Evolutionary conservation across 2,329 filamentous ascomycete genomes (phyloP).

Genomic region (Clarireedia homoeocarpa): DNA sequence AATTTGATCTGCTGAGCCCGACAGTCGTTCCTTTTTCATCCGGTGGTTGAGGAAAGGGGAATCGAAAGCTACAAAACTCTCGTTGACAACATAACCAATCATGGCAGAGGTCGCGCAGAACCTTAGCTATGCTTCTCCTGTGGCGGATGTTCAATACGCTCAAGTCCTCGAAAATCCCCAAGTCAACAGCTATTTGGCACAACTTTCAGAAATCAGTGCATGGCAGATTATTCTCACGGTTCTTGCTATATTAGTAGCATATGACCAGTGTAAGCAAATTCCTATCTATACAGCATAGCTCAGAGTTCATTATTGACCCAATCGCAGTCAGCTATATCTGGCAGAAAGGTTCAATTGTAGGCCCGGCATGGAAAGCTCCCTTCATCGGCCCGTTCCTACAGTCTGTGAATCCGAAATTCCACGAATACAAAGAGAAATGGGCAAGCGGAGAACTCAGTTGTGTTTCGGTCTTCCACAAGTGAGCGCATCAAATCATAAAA

Average conservation of each 20-base stretch:
- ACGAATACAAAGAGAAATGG: slow-evolving; percentile 90
- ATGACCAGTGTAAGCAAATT: slow-evolving; percentile 72
- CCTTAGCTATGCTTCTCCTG: slow-evolving; percentile 26
- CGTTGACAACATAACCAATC: background rate
- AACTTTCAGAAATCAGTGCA: slow-evolving; percentile 34
- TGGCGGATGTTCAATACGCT: slow-evolving; percentile 26
- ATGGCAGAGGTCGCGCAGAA: slow-evolving; percentile 18
- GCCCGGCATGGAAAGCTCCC: slow-evolving; percentile 67
- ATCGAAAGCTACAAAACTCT: background rate
- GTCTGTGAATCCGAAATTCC: slow-evolving; percentile 86
- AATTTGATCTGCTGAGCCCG: too few relatives aligned
- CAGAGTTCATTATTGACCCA: slow-evolving; percentile 7
- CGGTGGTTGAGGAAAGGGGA: background rate
- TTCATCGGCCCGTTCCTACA: slow-evolving; percentile 95
- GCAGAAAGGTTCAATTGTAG: slow-evolving; percentile 68
- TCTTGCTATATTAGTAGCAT: slow-evolving; percentile 63
- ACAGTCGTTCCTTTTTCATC: background rate
- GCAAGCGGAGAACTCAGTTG: slow-evolving; percentile 84
- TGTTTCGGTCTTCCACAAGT: slow-evolving; percentile 99
- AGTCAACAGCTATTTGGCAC: slow-evolving; percentile 19
- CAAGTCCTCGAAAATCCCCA: slow-evolving; percentile 21
- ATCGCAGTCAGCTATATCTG: slow-evolving; percentile 62
- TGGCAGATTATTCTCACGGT: slow-evolving; percentile 64
- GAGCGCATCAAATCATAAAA: slow-evolving; percentile 29
- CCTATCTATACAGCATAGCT: background rate